Evolutionary conservation across 805 yeast genomes (phyloP).

Genomic region (Millerozyma miso): DNA sequence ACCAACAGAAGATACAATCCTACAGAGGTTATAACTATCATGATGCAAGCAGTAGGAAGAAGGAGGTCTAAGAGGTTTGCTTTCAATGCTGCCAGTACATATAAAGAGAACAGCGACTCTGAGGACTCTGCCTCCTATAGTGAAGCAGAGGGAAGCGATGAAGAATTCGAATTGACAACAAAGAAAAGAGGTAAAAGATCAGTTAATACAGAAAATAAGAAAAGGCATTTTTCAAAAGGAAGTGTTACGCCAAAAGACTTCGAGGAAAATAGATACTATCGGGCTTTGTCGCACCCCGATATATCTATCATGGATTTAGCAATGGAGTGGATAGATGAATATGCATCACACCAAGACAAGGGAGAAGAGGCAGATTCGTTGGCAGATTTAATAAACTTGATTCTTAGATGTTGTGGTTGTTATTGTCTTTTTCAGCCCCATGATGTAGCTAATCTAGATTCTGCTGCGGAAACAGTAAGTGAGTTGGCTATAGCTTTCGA

Average conservation of each 20-base stretch:
- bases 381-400: constrained; percentile 60
- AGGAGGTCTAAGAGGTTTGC: constrained; percentile 1
- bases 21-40: neutral
- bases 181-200: constrained; percentile 3
- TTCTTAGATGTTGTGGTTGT: constrained; percentile 71
- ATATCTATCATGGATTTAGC: constrained; percentile 30
- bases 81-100: neutral
- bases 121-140: constrained; percentile 2
- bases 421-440: constrained; percentile 63
- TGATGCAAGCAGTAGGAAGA: neutral
- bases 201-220: constrained; percentile 6
- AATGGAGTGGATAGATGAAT: constrained; percentile 35
- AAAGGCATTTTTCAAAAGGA: constrained; percentile 2
- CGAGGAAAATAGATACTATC: constrained; percentile 28
- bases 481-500: constrained; percentile 65
- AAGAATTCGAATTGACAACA: constrained; percentile 2
- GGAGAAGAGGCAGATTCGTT: constrained; percentile 42
- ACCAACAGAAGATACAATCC: neutral
- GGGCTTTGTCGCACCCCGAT: constrained; percentile 28
- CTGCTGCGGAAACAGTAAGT: constrained; percentile 67
- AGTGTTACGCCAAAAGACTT: constrained; percentile 10
- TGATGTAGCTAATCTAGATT: constrained; percentile 66
- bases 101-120: constrained; percentile 3
- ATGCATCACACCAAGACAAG: constrained; percentile 16
- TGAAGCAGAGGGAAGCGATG: constrained; percentile 12